Conservation (phyloP, 345 rosid genomes). For the Gossypium herbaceum region DNA sequence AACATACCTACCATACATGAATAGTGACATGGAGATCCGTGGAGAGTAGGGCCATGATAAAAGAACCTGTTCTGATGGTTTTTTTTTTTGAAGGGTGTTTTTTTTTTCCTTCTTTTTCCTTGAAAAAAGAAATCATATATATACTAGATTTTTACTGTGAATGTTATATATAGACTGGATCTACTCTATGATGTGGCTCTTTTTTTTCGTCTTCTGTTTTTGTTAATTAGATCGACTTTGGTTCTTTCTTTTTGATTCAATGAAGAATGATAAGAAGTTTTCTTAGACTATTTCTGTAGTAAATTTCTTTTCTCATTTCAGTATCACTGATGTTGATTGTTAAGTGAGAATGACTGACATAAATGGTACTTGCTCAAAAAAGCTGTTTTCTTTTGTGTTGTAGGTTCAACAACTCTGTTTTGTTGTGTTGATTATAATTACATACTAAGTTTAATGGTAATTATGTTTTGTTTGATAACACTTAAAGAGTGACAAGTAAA, state of each 20-base stretch:
- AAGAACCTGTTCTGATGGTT: neutral
- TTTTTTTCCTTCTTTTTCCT: neutral
- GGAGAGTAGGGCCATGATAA: slow-evolving; percentile 20
- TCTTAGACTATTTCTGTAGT: neutral
- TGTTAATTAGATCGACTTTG: neutral
- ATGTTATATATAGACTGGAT: slow-evolving; percentile 8
- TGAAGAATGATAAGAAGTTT: neutral
- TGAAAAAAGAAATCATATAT: neutral
- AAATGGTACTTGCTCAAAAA: neutral
- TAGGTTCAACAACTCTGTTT: too few relatives aligned
- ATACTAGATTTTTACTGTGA: slow-evolving; percentile 9
- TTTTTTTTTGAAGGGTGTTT: neutral
- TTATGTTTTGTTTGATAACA: too few relatives aligned
- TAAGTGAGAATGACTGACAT: neutral
- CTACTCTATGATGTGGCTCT: slow-evolving; percentile 15
- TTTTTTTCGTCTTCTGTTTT: neutral
- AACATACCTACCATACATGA: neutral
- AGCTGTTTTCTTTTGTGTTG: neutral
- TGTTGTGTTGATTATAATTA: neutral
- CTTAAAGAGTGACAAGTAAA: too few relatives aligned
- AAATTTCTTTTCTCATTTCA: neutral
- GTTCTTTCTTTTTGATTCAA: neutral
- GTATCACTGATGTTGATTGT: neutral
- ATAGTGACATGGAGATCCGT: neutral
- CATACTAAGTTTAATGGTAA: neutral